Evolutionary conservation across 2,329 filamentous ascomycete genomes (phyloP).

Genomic region (Nemania bipapillata): DNA sequence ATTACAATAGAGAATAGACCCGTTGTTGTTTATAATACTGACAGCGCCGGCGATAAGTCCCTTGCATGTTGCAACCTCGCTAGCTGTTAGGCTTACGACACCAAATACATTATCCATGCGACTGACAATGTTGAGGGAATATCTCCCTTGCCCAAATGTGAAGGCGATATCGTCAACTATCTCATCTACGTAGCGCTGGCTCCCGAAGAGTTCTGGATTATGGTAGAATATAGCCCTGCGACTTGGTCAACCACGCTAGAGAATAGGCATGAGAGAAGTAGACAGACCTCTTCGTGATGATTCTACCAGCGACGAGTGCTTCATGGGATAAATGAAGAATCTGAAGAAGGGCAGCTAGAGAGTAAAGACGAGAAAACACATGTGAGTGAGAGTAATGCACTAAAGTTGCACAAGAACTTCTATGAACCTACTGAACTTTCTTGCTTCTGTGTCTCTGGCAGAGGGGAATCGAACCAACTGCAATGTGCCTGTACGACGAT

Average conservation of each 20-base stretch:
- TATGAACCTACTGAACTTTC: constrained; percentile 49
- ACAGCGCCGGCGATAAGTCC: constrained; percentile 73
- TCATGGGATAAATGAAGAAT: constrained; percentile 70
- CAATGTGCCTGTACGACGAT: constrained; percentile 47
- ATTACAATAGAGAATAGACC: constrained; percentile 48
- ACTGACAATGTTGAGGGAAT: constrained; percentile 75
- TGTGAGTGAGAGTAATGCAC: constrained; percentile 1
- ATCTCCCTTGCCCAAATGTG: constrained; percentile 72
- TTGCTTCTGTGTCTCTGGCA: constrained; percentile 36
- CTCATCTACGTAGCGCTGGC: constrained; percentile 74
- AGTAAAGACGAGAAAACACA: constrained; percentile 5
- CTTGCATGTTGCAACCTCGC: constrained; percentile 77
- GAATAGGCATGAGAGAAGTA: constrained; percentile 6
- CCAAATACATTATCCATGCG: not conserved
- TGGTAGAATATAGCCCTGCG: constrained; percentile 84
- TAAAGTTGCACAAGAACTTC: not conserved
- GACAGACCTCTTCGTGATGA: constrained; percentile 70
- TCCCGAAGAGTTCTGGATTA: constrained; percentile 75
- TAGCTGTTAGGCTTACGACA: not conserved
- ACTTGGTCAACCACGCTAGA: constrained; percentile 8
- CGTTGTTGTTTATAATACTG: constrained; percentile 51
- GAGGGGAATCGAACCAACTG: constrained; percentile 44
- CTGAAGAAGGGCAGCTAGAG: constrained; percentile 65
- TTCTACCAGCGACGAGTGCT: constrained; percentile 64
- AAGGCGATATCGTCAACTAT: constrained; percentile 79